These are phyloP conservation scores for Bolboschoenus planiculmis DNA, from an alignment of 176 grass and related monocot species.

Conservation along the genomic window DNA sequence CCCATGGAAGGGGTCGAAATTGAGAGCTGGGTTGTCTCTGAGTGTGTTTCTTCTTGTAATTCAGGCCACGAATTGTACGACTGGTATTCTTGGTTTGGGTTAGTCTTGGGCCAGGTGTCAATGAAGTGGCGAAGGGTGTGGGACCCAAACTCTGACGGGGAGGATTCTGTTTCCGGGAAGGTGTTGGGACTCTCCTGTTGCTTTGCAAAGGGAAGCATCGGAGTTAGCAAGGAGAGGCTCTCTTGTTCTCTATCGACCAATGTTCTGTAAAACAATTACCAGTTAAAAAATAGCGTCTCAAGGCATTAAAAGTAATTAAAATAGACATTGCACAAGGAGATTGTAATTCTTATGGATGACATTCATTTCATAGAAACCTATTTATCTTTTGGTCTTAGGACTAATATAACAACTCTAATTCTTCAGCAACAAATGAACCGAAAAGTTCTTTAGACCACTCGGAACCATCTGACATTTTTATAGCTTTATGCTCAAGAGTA, in stretches of 20 bases:
- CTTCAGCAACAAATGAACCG: neutral
- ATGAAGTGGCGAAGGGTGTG: conserved; percentile 63
- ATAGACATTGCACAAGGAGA: neutral
- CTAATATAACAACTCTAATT: neutral
- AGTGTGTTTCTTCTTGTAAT: conserved; percentile 52
- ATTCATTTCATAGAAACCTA: neutral
- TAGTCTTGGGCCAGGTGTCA: conserved; percentile 46
- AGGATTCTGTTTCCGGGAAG: conserved; percentile 44
- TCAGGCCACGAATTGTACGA: conserved; percentile 57
- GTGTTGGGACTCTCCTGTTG: conserved; percentile 58
- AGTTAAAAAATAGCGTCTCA: neutral
- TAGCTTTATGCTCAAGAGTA: neutral
- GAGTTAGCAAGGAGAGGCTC: conserved; percentile 46
- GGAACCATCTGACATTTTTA: neutral
- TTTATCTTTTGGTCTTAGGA: neutral
- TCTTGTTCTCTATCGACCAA: conserved; percentile 36
- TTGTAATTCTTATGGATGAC: neutral
- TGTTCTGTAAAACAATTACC: conserved; percentile 37
- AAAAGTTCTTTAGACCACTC: neutral
- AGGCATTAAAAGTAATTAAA: neutral
- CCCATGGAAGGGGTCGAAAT: conserved; percentile 65
- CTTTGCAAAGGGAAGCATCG: conserved; percentile 58
- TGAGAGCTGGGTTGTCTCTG: conserved; percentile 68
- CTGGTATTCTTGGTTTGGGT: conserved; percentile 39
- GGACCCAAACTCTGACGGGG: conserved; percentile 33